Percentiles rank a stretch among this genome's conserved stretches.
phyloP scores from a whole-genome alignment of 768 basidiomycete species.

The Leccinum pellstonianum region DNA sequence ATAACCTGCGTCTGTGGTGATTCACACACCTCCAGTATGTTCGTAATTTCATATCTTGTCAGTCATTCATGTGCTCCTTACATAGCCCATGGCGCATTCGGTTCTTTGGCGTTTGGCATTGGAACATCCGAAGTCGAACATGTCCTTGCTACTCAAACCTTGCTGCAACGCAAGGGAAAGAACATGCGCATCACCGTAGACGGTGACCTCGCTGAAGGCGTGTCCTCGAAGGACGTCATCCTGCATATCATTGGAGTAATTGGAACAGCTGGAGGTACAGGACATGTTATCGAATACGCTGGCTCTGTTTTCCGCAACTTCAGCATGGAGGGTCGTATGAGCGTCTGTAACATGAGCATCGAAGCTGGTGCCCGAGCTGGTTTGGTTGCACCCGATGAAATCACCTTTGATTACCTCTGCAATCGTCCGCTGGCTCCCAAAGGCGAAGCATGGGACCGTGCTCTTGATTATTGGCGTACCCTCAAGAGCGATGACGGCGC shows the following conservation, averaged over 20 bases:
- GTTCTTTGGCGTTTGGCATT: constrained; percentile 90
- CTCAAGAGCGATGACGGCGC: constrained; percentile 80
- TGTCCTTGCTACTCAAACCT: constrained; percentile 88
- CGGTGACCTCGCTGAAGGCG: constrained; percentile 75
- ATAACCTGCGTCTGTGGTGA: constrained; percentile 89
- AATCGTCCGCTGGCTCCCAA: constrained; percentile 80
- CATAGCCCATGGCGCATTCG: constrained; percentile 87
- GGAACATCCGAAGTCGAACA: constrained; percentile 95
- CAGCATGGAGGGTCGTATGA: constrained; percentile 90
- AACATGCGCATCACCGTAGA: constrained; percentile 93
- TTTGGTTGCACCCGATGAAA: constrained; percentile 88
- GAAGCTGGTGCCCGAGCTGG: constrained; percentile 92
- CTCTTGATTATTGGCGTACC: constrained; percentile 82
- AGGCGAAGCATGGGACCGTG: constrained; percentile 81
- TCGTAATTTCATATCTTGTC: neutral
- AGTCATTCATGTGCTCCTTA: constrained; percentile 3
- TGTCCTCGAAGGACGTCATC: constrained; percentile 88
- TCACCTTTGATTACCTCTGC: constrained; percentile 81
- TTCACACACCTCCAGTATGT: constrained; percentile 87
- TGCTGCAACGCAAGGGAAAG: constrained; percentile 83
- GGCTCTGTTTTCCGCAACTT: constrained; percentile 84
- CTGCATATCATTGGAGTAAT: constrained; percentile 88
- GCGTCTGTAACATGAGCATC: constrained; percentile 93
- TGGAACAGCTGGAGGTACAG: constrained; percentile 92
- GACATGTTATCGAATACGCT: constrained; percentile 85